Base-by-base conservation (phyloP, 768 basidiomycete species). In the Cubamyces sp. region DNA sequence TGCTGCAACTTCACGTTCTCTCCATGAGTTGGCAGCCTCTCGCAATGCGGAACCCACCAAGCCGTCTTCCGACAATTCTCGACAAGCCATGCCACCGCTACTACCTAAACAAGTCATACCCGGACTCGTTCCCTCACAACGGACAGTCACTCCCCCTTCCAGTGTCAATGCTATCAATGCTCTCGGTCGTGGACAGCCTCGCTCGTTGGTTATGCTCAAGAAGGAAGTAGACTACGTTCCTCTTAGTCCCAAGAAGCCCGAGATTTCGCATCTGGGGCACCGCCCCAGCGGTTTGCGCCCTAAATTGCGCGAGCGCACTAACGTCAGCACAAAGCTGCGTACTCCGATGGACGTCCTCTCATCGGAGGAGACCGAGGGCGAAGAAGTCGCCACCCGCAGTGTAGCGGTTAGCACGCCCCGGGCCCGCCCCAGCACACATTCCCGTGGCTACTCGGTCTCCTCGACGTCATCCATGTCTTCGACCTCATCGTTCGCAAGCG, bases 211-310 rank as follows among this genome's bases (percentile, higher is more conserved):
- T 73, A 83, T 91, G 85, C 78, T 93, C 25, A 80, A 78, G 51
- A 85, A 79, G 56, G 91, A 93, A 14, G 80, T 91, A 5, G 91
- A 92, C 54, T 92, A 84, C 58, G 81, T 84, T 21, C 91, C 91
- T 1, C 75, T 81, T 54, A 93, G 89, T 61, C 92, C 91, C 0
- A 80, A 85, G 74, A 91, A 84, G 78, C 72, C 66, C 49, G 74
- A 74, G 51, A 66, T 75, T 4, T 63, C 72, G 15, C 68, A 71
- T 12, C 66, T 79, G 15, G 76, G 74, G 1, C 66, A 74, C 26
- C 71, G 71, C 2, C 73, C 73, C 7, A 61, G 66, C 43, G 59
- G 67, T 46, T 28, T 67, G 16, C 60, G 65, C n/a, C 43, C 60
- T 41, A 55, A 60, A 28, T 58, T 61, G 1, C 37, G 66, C 25